phyloP scores from a whole-genome alignment of 208 protist genomes.

The Trypanosoma mega region DNA sequence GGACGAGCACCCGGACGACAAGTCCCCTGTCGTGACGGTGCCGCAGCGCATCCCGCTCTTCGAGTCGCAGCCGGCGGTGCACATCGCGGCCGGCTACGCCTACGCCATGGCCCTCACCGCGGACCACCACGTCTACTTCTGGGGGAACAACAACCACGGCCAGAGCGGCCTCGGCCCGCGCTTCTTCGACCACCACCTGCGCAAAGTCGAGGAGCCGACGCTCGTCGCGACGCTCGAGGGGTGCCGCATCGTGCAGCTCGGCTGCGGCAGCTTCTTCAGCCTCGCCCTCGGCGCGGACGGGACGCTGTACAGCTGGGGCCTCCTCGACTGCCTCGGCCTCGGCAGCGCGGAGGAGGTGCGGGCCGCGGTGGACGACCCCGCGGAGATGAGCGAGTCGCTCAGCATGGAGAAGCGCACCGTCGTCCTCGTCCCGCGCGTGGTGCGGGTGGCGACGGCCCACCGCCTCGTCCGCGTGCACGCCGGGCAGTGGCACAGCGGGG shows the following conservation, averaged over 20 bases:
- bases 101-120: slow-evolving; percentile 78
- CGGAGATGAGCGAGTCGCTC: slow-evolving; percentile 62
- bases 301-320: slow-evolving; percentile 81
- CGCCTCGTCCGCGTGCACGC: slow-evolving; percentile 70
- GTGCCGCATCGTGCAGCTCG: slow-evolving; percentile 67
- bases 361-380: slow-evolving; percentile 14
- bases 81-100: slow-evolving; percentile 76
- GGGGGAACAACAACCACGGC: slow-evolving; percentile 91
- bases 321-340: slow-evolving; percentile 80
- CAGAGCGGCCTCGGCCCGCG: slow-evolving; percentile 73
- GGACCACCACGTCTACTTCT: slow-evolving; percentile 82
- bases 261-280: slow-evolving; percentile 85
- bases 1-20: slow-evolving; percentile 41
- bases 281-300: slow-evolving; percentile 69
- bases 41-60: slow-evolving; percentile 77
- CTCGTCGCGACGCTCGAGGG: slow-evolving; percentile 69
- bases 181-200: slow-evolving; percentile 50
- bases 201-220: slow-evolving; percentile 70
- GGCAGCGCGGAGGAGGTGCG: slow-evolving; percentile 63
- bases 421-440: slow-evolving; percentile 67
- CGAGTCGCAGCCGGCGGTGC: slow-evolving; percentile 45
- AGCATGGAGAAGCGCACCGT: slow-evolving; percentile 80
- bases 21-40: slow-evolving; percentile 44
- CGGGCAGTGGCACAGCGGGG: slow-evolving; percentile 86
- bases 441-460: slow-evolving; percentile 39